Base-by-base conservation (phyloP, 805 yeast species). In the Kazachstania psychrophila region DNA sequence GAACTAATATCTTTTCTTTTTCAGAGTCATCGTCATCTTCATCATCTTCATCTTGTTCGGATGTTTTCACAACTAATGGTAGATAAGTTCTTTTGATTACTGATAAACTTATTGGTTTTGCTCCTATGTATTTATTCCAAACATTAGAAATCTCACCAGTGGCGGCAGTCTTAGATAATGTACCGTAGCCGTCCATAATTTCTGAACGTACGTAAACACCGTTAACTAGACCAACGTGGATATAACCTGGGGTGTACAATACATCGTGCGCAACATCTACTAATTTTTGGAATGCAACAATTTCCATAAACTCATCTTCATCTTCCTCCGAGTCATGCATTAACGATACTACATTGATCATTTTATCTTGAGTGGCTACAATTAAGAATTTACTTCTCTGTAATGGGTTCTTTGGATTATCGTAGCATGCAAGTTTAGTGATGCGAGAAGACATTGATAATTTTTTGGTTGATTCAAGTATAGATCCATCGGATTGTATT, bases 191-290 rank as follows among this genome's bases (percentile, higher is more conserved):
- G 26, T 87, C 47, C 15, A 14, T 23, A 27, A 43, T 24, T 5
- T 63, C 59, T 0, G 85, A 72, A 13, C 79, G 64, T 2, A 78
- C 77, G 59, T 80, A 85, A 1, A 88, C 74, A 15, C 97, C 97
- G 55, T 77, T 84, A n/a, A 62, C 70, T 66, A 87, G 68, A 2
- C 96, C 96, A 34, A 86, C 70, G 56, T 87, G 94, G 9, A 83
- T 68, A 10, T 7, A 16, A 16, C 30, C 30, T 7, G 38, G 25
- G 7, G 49, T 42, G 6, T 57, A 41, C 40, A 60, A 47, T 13
- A 71, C 34, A 11, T 62, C 47, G 33, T 68, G 54, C 5, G 72
- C 68, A 1, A 68, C 58, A 6, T 86, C 72, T 27, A 78, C 69
- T 16, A 88, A 55, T 1, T 76, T 79, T 55, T 86, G 94, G 14